Percentiles rank a stretch among this genome's conserved stretches.
Conservation (phyloP, 176 grass and related monocot genomes). For the Aegilops umbellulata region DNA sequence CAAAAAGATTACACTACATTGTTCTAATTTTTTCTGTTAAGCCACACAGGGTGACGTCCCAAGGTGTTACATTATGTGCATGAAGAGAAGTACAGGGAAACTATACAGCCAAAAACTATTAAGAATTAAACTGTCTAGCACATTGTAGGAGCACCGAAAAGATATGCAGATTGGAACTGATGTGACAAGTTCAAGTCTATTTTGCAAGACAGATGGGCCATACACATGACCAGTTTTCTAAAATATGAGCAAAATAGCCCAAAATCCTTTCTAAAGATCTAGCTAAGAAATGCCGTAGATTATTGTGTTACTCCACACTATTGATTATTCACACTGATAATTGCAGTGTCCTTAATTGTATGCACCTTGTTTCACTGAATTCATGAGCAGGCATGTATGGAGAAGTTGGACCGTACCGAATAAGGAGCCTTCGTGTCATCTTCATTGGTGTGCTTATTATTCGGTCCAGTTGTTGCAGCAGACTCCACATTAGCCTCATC, state of each 20-base stretch:
- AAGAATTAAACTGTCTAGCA: not conserved
- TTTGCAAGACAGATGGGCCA: not conserved
- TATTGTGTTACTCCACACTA: not conserved
- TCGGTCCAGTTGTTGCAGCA: slow-evolving; percentile 40
- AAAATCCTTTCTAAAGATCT: not conserved
- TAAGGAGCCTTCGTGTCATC: slow-evolving; percentile 63
- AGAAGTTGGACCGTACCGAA: slow-evolving; percentile 43
- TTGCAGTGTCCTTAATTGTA: not conserved
- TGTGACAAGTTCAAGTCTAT: no score
- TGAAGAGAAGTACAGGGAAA: not conserved
- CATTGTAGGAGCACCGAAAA: no score
- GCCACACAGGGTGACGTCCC: not conserved
- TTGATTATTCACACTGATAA: not conserved
- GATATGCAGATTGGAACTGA: no score
- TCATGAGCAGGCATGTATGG: not conserved
- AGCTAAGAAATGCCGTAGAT: not conserved
- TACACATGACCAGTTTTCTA: not conserved
- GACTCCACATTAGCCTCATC: slow-evolving; percentile 65
- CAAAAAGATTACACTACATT: not conserved
- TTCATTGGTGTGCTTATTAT: slow-evolving; percentile 71
- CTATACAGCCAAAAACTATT: not conserved
- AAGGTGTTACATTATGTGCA: not conserved
- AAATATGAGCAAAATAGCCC: not conserved
- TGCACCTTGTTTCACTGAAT: slow-evolving; percentile 1
- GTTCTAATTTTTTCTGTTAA: not conserved